Base-by-base conservation (phyloP, 2,329 filamentous ascomycete genomes). In the Monosporascus sp. region DNA sequence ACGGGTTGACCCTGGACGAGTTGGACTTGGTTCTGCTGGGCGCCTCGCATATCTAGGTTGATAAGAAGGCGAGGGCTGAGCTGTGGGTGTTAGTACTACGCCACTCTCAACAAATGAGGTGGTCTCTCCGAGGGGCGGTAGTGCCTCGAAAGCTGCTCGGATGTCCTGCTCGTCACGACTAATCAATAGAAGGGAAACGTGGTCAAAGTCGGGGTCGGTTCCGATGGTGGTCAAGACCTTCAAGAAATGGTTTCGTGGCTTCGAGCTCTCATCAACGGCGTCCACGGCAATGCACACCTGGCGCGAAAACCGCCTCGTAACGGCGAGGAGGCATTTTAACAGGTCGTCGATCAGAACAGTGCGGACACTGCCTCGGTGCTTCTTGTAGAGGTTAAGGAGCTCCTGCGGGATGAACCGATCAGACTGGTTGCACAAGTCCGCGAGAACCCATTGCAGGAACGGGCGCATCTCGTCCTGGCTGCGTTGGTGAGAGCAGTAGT, bases 91-190 rank as follows among this genome's bases (percentile, higher is more conserved):
- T 8, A 31, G 43, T 19, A 11, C 20, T 19, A 46, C 1, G n/a
- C 24, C 43, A 1, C 3, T 31, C 6, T n/a, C 22, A 46, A 31
- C 24, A 9, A 46, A 46, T 31, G 24, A 26, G 17, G 24, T 14
- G 7, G 11, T 46, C 11, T 46, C n/a, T 16, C n/a, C 24, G 43
- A 46, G 43, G n/a, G 16, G 43, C 2, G 24, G 43, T 7, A 53
- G 7, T 2, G 9, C 5, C 8, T 27, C 37, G 16, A 68, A 58
- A 5, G 34, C 34, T 2, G 49, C 50, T 20, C 53, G 49, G 24
- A 69, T 68, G 24, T 70, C 66, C 3, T 44, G 31, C 22, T 69
- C 66, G 11, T 64, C 55, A 1, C 66, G 65, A 38, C 67, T 69
- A 5, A 66, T 68, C 40, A 63, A 59, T 11, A 69, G 34, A 19